Conservation (phyloP, 176 grass and related monocot genomes). For the Cymbopogon citratus region DNA sequence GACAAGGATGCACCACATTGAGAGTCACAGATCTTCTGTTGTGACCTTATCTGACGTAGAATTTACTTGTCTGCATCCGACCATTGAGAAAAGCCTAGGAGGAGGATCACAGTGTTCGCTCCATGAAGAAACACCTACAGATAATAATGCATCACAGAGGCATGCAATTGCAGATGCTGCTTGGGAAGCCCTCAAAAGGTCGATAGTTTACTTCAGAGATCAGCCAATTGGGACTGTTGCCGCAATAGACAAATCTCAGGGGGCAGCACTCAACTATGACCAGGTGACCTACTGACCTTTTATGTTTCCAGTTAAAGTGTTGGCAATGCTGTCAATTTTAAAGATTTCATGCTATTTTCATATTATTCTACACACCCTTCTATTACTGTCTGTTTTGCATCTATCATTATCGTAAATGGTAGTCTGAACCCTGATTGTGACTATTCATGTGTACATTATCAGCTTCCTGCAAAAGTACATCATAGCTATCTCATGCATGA, state of each 20-base stretch:
- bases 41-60: slow-evolving; percentile 34
- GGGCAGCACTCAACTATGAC: slow-evolving; percentile 77
- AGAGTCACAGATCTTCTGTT: slow-evolving; percentile 55
- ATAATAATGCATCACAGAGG: slow-evolving; percentile 27
- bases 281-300: slow-evolving; percentile 47
- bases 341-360: background rate
- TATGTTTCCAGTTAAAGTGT: slow-evolving; percentile 18
- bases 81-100: slow-evolving; percentile 34
- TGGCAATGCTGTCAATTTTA: background rate
- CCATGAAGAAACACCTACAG: slow-evolving; percentile 22
- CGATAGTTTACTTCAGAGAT: slow-evolving; percentile 56
- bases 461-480: slow-evolving; percentile 13
- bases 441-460: slow-evolving; percentile 15
- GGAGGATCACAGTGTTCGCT: slow-evolving; percentile 18
- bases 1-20: slow-evolving; percentile 42
- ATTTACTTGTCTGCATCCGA: background rate
- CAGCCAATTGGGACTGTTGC: slow-evolving; percentile 84
- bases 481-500: slow-evolving; percentile 15
- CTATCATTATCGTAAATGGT: background rate
- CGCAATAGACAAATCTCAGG: slow-evolving; percentile 68
- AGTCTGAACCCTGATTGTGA: background rate
- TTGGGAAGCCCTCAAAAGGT: slow-evolving; percentile 71
- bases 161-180: slow-evolving; percentile 51
- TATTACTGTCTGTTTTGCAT: background rate
- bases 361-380: slow-evolving; percentile 2